phyloP scores from a whole-genome alignment of 2,329 filamentous ascomycete species.

The Fusarium sp. region DNA sequence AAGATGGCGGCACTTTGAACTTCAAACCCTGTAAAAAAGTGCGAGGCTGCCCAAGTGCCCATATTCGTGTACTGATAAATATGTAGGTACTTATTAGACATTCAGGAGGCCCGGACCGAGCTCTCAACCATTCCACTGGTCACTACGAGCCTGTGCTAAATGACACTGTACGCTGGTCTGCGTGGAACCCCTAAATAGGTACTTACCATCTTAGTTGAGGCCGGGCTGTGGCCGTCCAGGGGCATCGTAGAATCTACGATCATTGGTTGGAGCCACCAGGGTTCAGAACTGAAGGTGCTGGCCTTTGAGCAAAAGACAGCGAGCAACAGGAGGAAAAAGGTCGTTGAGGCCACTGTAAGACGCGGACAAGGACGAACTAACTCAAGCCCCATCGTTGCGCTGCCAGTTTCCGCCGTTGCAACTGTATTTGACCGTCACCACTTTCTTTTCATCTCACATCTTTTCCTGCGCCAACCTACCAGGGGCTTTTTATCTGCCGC shows the following conservation, averaged over 20 bases:
- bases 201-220: conserved; percentile 18
- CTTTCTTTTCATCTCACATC: conserved; percentile 36
- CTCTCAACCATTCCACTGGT: conserved; percentile 1
- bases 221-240: conserved; percentile 8
- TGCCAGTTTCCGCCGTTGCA: conserved; percentile 23
- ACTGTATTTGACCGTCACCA: conserved; percentile 37
- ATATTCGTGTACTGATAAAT: no score
- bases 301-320: conserved; percentile 7
- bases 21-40: conserved; percentile 26
- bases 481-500: conserved; percentile 33
- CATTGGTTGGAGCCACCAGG: conserved; percentile 36
- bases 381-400: conserved; percentile 25
- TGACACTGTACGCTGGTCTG: conserved; percentile 19
- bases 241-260: neutral
- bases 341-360: conserved; percentile 27
- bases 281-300: conserved; percentile 19
- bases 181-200: conserved; percentile 43
- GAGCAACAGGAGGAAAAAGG: conserved; percentile 24
- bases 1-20: conserved; percentile 5
- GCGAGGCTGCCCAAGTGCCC: neutral
- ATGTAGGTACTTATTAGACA: neutral
- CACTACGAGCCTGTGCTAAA: conserved; percentile 21
- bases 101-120: neutral
- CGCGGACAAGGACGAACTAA: conserved; percentile 26
- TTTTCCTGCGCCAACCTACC: conserved; percentile 32